Conservation (phyloP, 2,329 filamentous ascomycete genomes). For the Curvularia hawaiiensis region DNA sequence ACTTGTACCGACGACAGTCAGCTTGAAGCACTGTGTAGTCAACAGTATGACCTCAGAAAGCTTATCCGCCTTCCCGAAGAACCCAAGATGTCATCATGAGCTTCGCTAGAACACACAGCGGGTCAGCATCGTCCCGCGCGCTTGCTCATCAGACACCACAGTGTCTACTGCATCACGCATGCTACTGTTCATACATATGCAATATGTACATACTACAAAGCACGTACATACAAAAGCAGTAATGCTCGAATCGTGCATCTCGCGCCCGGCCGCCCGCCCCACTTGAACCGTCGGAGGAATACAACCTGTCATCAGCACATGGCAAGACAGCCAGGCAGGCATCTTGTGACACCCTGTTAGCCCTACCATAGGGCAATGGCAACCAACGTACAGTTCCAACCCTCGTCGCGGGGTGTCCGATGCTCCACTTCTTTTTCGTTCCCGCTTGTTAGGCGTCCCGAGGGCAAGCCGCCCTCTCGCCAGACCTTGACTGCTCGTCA, state of each 20-base stretch:
- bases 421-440: conserved; percentile 11
- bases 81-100: not conserved
- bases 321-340: not conserved
- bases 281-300: not conserved
- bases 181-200: no score
- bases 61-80: not conserved
- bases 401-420: conserved; percentile 6
- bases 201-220: not conserved
- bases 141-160: not conserved
- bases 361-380: not conserved
- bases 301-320: not conserved
- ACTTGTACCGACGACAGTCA: conserved; percentile 1
- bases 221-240: not conserved
- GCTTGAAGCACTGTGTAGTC: conserved; percentile 1
- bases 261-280: not conserved
- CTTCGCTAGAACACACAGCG: conserved; percentile 2
- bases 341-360: not conserved
- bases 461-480: conserved; percentile 3
- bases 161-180: not conserved
- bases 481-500: not conserved
- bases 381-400: not conserved
- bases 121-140: conserved; percentile 10
- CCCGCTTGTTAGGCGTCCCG: conserved; percentile 7
- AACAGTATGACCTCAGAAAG: not conserved
- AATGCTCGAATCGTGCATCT: not conserved